A percentile compares a stretch with the other conserved stretches of the same genome.
Evolutionary conservation across 768 basidiomycete species (phyloP).

Genomic region (Lactifluus subvellereus): DNA sequence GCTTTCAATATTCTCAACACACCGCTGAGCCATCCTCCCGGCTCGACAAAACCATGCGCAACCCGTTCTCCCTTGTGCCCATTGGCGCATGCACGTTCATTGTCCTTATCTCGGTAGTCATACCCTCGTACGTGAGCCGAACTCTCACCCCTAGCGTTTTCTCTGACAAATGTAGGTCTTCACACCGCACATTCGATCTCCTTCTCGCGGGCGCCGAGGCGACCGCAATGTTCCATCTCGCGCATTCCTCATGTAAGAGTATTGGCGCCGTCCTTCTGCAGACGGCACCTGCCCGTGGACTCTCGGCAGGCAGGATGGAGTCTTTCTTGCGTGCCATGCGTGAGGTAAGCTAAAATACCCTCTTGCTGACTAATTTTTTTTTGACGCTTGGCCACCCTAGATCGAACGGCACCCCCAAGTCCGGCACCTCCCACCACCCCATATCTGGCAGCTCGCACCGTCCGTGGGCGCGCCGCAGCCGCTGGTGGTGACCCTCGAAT

Average conservation of each 20-base stretch:
- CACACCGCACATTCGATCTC: conserved; percentile 77
- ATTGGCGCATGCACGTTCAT: conserved; percentile 52
- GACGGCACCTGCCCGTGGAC: conserved; percentile 69
- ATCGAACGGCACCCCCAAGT: conserved; percentile 83
- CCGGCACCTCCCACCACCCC: conserved; percentile 74
- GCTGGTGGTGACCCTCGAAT: conserved; percentile 74
- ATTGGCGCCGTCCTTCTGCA: conserved; percentile 86
- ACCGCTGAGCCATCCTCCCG: conserved; percentile 17
- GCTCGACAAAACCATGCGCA: conserved; percentile 39
- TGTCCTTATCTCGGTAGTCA: conserved; percentile 44
- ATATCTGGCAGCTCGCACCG: conserved; percentile 77
- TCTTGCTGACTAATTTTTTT: neutral
- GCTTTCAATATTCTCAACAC: conserved; percentile 32
- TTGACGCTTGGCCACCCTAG: conserved; percentile 32
- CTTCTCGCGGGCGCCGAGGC: conserved; percentile 74
- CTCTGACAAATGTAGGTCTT: conserved; percentile 30
- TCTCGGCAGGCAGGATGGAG: conserved; percentile 66
- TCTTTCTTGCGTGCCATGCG: conserved; percentile 73
- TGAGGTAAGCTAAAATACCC: conserved; percentile 44
- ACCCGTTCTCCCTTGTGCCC: conserved; percentile 70
- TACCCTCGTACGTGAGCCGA: conserved; percentile 43
- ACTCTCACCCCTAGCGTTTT: neutral
- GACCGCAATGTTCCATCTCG: conserved; percentile 70
- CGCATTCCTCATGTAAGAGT: conserved; percentile 77
- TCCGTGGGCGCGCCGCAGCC: conserved; percentile 27